Base-by-base conservation (phyloP, 2,329 filamentous ascomycete genomes). In the Pyrenophora graminea region DNA sequence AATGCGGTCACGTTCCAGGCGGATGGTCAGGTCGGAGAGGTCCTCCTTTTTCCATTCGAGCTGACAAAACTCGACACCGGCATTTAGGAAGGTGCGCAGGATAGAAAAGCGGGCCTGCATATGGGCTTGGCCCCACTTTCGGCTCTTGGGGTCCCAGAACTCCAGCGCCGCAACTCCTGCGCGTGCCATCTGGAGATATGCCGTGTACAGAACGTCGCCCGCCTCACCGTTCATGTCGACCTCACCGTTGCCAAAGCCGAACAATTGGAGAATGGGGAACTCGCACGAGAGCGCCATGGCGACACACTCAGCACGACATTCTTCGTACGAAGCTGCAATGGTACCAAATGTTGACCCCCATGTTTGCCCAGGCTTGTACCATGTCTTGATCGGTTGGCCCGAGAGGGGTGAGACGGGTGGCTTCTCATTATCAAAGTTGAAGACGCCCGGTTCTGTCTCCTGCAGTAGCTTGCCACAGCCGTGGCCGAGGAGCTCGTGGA, bases 311-410 rank as follows among this genome's bases (percentile, higher is more conserved):
- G 93, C 93, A 48, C 93, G 86, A 72, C 93, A 97, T 74, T 97
- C 93, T 75, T 97, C 93, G 67, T 96, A 97, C 13, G 87, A 90
- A 3, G 88, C 90, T 32, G 92, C 91, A 58, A 95, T 85, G 54
- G 89, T 85, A 21, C 92, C 91, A 68, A 97, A 97, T 0, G 96
- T 90, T 4, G 87, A 91, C 48, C 90, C 89, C 92, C 92, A 97
- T 0, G 93, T 97, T 74, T 97, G 90, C 2, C 91, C 91, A 2
- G 91, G 91, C 75, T 94, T 96, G 79, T 97, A 97, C 86, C 89
- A 97, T 1, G 88, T 90, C 2, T 83, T 84, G 40, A 97, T 80
- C 1, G 89, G 89, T 73, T 93, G 87, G 54, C 84, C 81, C 4
- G 85, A 90, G 34, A 97, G 74, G 0, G 92, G 93, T 66, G 85